Evolutionary conservation across 2,329 filamentous ascomycete species (phyloP).

Genomic region (Epichloe gansuensis): DNA sequence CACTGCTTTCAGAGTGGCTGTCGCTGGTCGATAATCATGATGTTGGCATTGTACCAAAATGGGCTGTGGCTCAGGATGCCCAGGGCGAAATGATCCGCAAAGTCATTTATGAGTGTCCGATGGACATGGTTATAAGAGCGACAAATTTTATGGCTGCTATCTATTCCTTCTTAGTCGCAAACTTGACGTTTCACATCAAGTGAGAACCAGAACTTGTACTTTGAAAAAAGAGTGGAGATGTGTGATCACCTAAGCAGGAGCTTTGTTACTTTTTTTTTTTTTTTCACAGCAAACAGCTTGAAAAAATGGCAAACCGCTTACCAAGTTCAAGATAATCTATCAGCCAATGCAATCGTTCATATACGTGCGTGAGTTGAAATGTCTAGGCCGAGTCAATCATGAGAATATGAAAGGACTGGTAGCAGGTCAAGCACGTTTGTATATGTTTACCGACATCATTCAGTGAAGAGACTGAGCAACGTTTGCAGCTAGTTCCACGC

Average conservation of each 20-base stretch:
- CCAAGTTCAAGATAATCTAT: no score
- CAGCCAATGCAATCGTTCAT: no score
- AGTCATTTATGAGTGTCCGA: neutral
- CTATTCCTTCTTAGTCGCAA: neutral
- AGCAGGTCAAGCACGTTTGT: no score
- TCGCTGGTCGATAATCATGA: slow-evolving; percentile 7
- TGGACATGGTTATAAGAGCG: neutral
- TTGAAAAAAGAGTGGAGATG: neutral
- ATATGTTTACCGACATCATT: no score
- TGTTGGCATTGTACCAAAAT: slow-evolving; percentile 18
- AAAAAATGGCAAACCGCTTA: no score
- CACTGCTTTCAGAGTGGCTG: slow-evolving; percentile 8
- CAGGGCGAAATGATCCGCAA: neutral
- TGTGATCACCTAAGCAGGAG: neutral
- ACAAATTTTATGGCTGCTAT: neutral
- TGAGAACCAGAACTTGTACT: neutral
- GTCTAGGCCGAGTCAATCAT: no score
- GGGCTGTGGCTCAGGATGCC: neutral
- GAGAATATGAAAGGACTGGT: no score
- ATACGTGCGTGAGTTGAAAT: no score
- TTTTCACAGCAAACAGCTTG: no score
- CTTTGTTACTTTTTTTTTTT: no score
- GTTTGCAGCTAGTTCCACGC: no score
- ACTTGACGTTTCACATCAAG: neutral
- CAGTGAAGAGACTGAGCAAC: no score